A percentile compares a stretch with the other conserved stretches of the same genome.
phyloP scores from a whole-genome alignment of 2,329 filamentous ascomycete species.

The Pleomassaria siparia region DNA sequence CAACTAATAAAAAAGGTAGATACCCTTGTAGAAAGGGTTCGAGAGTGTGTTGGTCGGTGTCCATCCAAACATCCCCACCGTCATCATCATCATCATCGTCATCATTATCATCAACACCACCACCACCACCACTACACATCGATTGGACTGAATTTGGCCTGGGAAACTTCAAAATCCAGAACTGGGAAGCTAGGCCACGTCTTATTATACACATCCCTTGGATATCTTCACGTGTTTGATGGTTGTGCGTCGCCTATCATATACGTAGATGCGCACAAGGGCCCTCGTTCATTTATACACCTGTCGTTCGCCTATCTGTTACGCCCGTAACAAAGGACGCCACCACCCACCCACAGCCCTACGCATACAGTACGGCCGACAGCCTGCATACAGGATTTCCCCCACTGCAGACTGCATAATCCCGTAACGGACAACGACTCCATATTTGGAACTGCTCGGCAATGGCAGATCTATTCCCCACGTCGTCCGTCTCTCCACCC shows the following conservation, averaged over 20 bases:
- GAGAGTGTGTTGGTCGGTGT: too few species aligned
- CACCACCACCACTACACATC: neutral
- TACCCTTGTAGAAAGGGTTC: neutral
- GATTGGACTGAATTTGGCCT: neutral
- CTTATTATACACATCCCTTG: neutral
- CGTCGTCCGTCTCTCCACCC: slow-evolving; percentile 9
- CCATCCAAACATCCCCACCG: neutral
- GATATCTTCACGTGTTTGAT: neutral
- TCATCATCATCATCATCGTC: too few species aligned
- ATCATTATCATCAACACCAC: too few species aligned
- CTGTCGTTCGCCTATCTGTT: neutral
- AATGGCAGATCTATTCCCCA: slow-evolving; percentile 14
- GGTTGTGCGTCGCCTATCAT: neutral
- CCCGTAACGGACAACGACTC: neutral
- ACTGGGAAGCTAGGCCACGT: neutral
- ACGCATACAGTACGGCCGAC: neutral
- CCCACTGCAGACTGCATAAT: neutral
- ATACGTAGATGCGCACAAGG: too few species aligned
- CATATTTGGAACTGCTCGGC: neutral
- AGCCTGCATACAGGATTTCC: neutral
- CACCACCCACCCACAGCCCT: neutral
- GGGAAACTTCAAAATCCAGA: neutral
- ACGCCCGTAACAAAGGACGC: too few species aligned
- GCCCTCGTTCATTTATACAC: neutral
- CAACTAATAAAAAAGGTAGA: neutral